These are phyloP conservation scores for thale cress (Arabidopsis thaliana) DNA, from an alignment of 345 rosid species.

Conservation along the genomic window TAIR10.1 NC_003075.7:10197001-10197500, in stretches of 20 bases:
- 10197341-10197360: conserved; percentile 99
- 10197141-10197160: conserved; percentile 79
- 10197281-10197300: conserved; percentile 75
- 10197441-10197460: not conserved
- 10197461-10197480: conserved; percentile 4
- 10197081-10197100: conserved; percentile 81
- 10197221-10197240: conserved; percentile 50
- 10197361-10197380: conserved; percentile 98
- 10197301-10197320: conserved; percentile 85
- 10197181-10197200: not conserved
- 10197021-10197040: conserved; percentile 8
- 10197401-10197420: not conserved
- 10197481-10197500: not conserved
- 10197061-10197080: conserved; percentile 94
- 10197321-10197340: conserved; percentile 91
- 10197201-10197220: not conserved
- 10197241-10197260: conserved; percentile 73
- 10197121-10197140: conserved; percentile 54
- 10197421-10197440: not conserved
- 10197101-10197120: conserved; percentile 96
- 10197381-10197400: conserved; percentile 44
- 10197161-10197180: conserved; percentile 31
- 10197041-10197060: conserved; percentile 52
- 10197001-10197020: conserved; percentile 2
- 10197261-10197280: conserved; percentile 93